Evolutionary conservation across 768 basidiomycete genomes (phyloP), one percentile per base, ranked within the genome.

Genomic region (Hortiboletus campestris): DNA sequence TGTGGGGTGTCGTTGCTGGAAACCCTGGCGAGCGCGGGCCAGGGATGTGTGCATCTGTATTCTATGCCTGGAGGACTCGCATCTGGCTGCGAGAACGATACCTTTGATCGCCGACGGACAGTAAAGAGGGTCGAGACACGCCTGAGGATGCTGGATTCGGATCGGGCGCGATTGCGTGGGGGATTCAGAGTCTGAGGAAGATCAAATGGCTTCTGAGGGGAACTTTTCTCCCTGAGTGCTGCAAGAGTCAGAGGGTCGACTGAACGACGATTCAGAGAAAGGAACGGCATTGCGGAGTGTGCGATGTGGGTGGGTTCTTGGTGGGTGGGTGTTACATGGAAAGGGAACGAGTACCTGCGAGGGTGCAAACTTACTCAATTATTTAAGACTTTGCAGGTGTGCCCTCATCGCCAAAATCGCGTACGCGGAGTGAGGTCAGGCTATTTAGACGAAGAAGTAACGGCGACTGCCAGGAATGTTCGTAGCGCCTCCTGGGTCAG

Each of bases 61-160:
- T 53, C 69, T 10, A 72, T 56, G 12, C 49, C 63, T 9, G 25
- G 34, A n/a, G 59, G 16, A 34, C 55, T 44, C 1, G 46, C 16
- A 28, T 17, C 52, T 17, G 56, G 20, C 17, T 61, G 51, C 34
- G 60, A 38, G 5, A 53, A 41, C 0, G 57, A 55, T 16, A 46
- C 6, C 35, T 69, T 72, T 1, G 59, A 60, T 4, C 66, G 62
- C 47, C 69, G 63, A 51, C 69, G 69, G 34, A 43, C 43, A 4
- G 57, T 47, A 32, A 71, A 69, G 45, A 72, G 59, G 1, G 59
- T 63, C 0, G 69, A 69, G 48, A 71, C 69, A 6, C 69, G 69
- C 43, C 55, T 62, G 45, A 71, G 49, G 46, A 71, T 55, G 20
- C 57, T 63, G n/a, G 58, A 58, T 50, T 70, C 69, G 11, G 71